These are phyloP conservation scores for Penicillium sp. DNA, from an alignment of 2,329 filamentous ascomycete genomes.

Conservation along the genomic window DNA sequence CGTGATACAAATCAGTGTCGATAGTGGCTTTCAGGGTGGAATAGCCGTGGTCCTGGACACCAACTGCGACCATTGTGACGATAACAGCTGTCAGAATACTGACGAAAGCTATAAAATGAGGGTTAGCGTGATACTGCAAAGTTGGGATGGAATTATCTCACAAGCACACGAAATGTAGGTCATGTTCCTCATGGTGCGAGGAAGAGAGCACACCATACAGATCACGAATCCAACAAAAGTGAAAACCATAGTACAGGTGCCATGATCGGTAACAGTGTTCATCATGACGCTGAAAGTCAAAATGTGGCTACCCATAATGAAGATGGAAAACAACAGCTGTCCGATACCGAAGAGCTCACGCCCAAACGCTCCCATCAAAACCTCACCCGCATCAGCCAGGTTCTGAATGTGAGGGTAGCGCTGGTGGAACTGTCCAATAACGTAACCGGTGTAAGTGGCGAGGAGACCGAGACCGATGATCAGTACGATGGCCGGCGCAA, in stretches of 20 bases:
- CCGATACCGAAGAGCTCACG: conserved; percentile 62
- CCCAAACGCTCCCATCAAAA: conserved; percentile 60
- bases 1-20: conserved; percentile 50
- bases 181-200: conserved; percentile 62
- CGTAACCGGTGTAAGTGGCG: conserved; percentile 58
- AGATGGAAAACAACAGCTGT: conserved; percentile 63
- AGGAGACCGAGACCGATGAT: conserved; percentile 56
- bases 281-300: conserved; percentile 68
- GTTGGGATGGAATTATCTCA: conserved; percentile 21
- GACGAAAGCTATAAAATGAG: conserved; percentile 50
- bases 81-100: conserved; percentile 65
- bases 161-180: conserved; percentile 61
- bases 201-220: conserved; percentile 59
- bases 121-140: background rate
- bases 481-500: conserved; percentile 48
- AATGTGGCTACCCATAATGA: conserved; percentile 69
- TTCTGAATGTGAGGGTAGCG: conserved; percentile 60
- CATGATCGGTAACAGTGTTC: conserved; percentile 61
- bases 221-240: conserved; percentile 58
- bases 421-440: conserved; percentile 58
- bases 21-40: conserved; percentile 37
- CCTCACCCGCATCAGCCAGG: conserved; percentile 65
- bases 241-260: conserved; percentile 63
- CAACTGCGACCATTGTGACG: conserved; percentile 66
- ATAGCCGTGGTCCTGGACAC: conserved; percentile 48